Evolutionary conservation across 805 yeast species (phyloP), one percentile per base, ranked within the genome.

Genomic region (Starmera caribaea): DNA sequence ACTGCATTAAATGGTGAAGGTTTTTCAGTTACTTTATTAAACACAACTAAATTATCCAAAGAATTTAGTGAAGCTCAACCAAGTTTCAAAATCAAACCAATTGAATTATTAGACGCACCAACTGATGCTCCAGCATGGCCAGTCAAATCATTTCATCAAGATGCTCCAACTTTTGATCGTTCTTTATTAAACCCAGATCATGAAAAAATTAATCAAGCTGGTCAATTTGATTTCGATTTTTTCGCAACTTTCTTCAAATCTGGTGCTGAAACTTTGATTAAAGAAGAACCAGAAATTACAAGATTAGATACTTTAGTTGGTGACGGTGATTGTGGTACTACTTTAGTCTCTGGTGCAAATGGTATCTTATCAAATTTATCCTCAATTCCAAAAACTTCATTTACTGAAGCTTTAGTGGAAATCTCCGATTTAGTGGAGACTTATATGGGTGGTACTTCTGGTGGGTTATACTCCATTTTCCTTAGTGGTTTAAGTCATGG

Each of bases 391-490:
- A 57, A 60, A 24, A 45, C 56, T 3, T 63, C 68, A 8, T 55
- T 73, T 16, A 68, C 73, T n/a, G 68, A 76, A 38, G 74, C 83
- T 1, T 58, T 85, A 35, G 68, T 79, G n/a, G 74, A 74, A 47
- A 71, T 89, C 37, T 84, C 96, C 3, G 95, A 87, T 41, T 59
- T 82, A 16, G 87, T 89, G 30, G 97, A 89, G 57, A 76, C 77
- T 41, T 77, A 76, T n/a, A 90, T 90, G 97, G 97, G 97, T 39
- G 97, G 97, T 38, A 90, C 97, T 0, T 84, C 95, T 1, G 97
- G 97, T 39, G 97, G 96, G 1, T 61, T 89, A 31, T 89, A 89
- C 59, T 83, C 95, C 3, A 90, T 89, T 41, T 85, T 69, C 61
- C 66, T 90, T 45, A 76, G 94, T 30, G 86, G 95, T 1, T 69